Evolutionary conservation across 148 eudicot genomes (phyloP), one percentile per base, ranked within the genome.

Genomic region (Camellia lanceoleosa): DNA sequence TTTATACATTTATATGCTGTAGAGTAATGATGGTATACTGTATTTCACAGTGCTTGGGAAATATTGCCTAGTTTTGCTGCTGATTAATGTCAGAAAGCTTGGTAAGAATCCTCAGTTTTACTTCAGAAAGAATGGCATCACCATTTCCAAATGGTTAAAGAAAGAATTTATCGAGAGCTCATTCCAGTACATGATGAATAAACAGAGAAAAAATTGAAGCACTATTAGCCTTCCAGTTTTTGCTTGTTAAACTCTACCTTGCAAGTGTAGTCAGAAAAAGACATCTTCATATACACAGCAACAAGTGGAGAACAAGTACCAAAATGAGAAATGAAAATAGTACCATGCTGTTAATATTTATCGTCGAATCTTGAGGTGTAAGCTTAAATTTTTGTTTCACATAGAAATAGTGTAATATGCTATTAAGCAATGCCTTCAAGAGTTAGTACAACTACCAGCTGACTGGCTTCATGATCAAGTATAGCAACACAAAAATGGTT

Each of bases 231-330:
- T 4, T 52, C 76, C 44, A 23, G 65, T 58, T 56, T 58, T 41
- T 3, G 41, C 44, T 56, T 6, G 15, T 43, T 8, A 30, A 55
- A 30, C 5, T 38, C 19, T 49, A 13, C 1, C 42, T 64, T 64
- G 10, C 42, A 64, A 64, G 64, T 15, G 64, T 20, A n/a, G 42
- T n/a, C 15, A 71, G 11, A 71, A 15, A 71, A 30, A 23, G 41
- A 71, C 1, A 19, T 71, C 56, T 9, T 15, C 74, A 71, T 5
- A 18, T 71, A 52, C 74, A 23, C 43, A 73, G 59, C n/a, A 23
- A 38, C 55, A 47, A 13, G n/a, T 15, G 15, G 44, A 72, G 75
- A 72, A 52, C 77, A 73, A 56, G 76, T 55, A 16, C 63, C 46
- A 38, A 74, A 51, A 51, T 74, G 16, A 64, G 49, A 74, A 74